A percentile compares a stretch with the other conserved stretches of the same genome.
Evolutionary conservation across 2,329 filamentous ascomycete genomes (phyloP).

Genomic region (Seiridium cupressi): DNA sequence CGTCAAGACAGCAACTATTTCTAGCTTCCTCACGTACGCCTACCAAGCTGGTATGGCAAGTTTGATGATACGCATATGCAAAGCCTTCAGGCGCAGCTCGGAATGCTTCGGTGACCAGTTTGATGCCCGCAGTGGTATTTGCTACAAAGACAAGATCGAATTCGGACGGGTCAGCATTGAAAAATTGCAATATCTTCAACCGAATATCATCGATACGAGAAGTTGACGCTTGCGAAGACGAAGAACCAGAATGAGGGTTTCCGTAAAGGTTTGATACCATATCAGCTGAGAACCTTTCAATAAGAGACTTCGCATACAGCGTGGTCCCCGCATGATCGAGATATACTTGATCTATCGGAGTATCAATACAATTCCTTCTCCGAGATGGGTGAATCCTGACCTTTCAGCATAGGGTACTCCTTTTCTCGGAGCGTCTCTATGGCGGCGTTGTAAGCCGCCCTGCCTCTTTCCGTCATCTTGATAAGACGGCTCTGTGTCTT

Average conservation of each 20-base stretch:
- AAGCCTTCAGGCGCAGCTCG: conserved; percentile 69
- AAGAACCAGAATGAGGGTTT: conserved; percentile 87
- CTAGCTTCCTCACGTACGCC: conserved; percentile 73
- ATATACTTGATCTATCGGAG: conserved; percentile 64
- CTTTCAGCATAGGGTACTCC: conserved; percentile 71
- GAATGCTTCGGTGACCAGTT: conserved; percentile 70
- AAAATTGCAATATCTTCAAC: conserved; percentile 68
- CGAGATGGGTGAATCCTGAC: conserved; percentile 33
- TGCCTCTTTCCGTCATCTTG: conserved; percentile 24
- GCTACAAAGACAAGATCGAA: conserved; percentile 75
- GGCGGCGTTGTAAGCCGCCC: conserved; percentile 50
- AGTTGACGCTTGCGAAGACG: conserved; percentile 75
- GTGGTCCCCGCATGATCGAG: conserved; percentile 97
- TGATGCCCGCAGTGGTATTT: conserved; percentile 63
- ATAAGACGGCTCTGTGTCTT: conserved; percentile 2
- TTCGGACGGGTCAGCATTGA: conserved; percentile 75
- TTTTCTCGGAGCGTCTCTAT: conserved; percentile 57
- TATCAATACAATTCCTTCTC: neutral
- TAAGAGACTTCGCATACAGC: conserved; percentile 73
- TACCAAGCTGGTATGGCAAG: conserved; percentile 84
- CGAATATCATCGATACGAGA: conserved; percentile 74
- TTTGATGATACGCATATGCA: conserved; percentile 77
- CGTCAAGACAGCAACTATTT: conserved; percentile 64
- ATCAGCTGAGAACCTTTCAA: conserved; percentile 76
- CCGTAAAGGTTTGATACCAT: conserved; percentile 79